These are phyloP conservation scores for Skeletonema grethae DNA, from an alignment of 108 stramenopile species.

Conservation along the genomic window DNA sequence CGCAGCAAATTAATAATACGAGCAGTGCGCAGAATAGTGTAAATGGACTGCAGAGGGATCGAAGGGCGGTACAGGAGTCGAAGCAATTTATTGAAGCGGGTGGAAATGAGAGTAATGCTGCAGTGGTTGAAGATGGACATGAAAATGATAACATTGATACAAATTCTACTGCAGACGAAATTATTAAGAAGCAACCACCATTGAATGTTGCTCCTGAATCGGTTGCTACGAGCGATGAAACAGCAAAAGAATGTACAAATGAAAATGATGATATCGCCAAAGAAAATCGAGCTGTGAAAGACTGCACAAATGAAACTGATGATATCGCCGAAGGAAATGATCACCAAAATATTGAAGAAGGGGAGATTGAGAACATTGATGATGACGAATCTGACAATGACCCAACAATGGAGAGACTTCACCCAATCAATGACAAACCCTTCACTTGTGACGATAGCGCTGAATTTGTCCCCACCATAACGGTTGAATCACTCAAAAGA, in stretches of 20 bases:
- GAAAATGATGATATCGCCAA: not conserved
- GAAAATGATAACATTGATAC: not conserved
- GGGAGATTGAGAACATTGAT: not conserved
- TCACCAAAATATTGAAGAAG: not conserved
- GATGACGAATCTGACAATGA: not conserved
- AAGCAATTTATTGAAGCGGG: not conserved
- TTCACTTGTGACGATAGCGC: not conserved
- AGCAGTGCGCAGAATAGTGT: not conserved
- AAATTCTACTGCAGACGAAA: not conserved
- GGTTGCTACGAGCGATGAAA: not conserved
- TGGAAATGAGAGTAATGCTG: not conserved
- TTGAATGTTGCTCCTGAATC: not conserved
- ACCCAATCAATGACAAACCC: not conserved
- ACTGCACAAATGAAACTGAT: not conserved
- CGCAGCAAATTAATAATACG: not conserved
- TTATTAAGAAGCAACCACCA: not conserved
- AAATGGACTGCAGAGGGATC: not conserved
- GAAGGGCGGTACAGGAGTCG: not conserved
- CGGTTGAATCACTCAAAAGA: not conserved
- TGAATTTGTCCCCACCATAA: conserved; percentile 4
- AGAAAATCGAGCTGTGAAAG: not conserved
- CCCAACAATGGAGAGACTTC: not conserved
- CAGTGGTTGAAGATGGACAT: not conserved
- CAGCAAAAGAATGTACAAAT: not conserved
- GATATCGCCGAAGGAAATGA: not conserved